These are phyloP conservation scores for Chalciporus pseudorubinellus DNA, from an alignment of 768 basidiomycete species.

Conservation along the genomic window DNA sequence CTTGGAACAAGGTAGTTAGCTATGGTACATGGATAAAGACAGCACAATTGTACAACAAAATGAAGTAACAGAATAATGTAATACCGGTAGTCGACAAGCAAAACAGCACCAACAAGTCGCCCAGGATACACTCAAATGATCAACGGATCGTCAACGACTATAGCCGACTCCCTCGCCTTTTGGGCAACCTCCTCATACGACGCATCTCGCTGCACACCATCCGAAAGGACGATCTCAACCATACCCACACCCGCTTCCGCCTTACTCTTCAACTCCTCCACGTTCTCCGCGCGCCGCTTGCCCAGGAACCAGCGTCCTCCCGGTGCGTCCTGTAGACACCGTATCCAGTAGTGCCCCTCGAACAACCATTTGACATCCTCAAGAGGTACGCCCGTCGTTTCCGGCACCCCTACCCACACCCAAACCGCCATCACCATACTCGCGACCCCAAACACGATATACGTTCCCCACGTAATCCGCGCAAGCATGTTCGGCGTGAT, in stretches of 20 bases:
- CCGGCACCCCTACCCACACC: conserved; percentile 38
- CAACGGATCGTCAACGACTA: not conserved
- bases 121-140: conserved; percentile 2
- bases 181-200: conserved; percentile 1
- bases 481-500: conserved; percentile 37
- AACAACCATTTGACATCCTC: conserved; percentile 39
- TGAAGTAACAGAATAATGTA: too few relatives aligned
- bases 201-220: not conserved
- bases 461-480: conserved; percentile 30
- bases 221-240: not conserved
- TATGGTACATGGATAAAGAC: too few relatives aligned
- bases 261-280: conserved; percentile 26
- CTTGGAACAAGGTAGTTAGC: too few relatives aligned
- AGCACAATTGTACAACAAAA: too few relatives aligned
- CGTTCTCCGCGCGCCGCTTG: conserved; percentile 18
- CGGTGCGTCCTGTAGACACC: conserved; percentile 34
- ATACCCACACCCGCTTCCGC: not conserved
- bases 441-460: conserved; percentile 32
- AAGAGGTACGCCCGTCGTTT: conserved; percentile 39
- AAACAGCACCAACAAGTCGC: too few relatives aligned
- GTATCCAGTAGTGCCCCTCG: conserved; percentile 26
- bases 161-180: not conserved
- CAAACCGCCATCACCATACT: conserved; percentile 31
- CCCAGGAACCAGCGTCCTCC: conserved; percentile 29
- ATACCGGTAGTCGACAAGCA: not conserved